Evolutionary conservation across 352 stramenopile genomes (phyloP), one percentile per base, ranked within the genome.

Genomic region (Elongisporangium prolatum): DNA sequence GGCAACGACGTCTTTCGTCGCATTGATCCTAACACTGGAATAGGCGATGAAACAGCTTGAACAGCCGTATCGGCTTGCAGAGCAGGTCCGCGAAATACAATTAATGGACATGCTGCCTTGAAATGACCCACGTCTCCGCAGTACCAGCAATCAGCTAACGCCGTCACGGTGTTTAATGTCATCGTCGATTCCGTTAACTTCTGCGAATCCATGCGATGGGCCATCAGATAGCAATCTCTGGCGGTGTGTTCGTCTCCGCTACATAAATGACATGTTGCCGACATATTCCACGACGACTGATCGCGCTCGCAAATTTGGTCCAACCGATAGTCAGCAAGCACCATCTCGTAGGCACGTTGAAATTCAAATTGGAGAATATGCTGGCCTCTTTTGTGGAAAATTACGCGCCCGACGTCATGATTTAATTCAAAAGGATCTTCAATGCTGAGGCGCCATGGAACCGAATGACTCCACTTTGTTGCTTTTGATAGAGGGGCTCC

Each of bases 351-450:
- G n/a, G 83, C 80, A 21, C 80, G 75, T 17, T 65, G 61, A 57
- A 93, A 91, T 63, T 93, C 83, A 10, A 56, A 62, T 21, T 49
- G 68, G 40, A 93, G 63, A 0, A 91, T 61, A 4, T 87, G 70
- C 59, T 93, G 84, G 1, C 79, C 83, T 34, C 83, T 79, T 25
- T 65, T 67, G 57, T 83, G 78, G 56, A 96, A 92, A 57, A 93
- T 82, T 47, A 91, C 85, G 38, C 86, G 77, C 0, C 73, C 84
- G 3, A 96, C 69, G 44, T 96, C 86, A 40, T 95, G 86, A 0
- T 67, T 61, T n/a, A 90, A 58, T 57, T 96, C 86, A 55, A 96
- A 93, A 10, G 86, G 86, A 50, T 96, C 86, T 65, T 96, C 86
- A 37, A 96, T 95, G 52, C 83, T 93, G 49, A 96, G 60, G 16